Evolutionary conservation across 768 basidiomycete species (phyloP).

Genomic region (Postia placenta): DNA sequence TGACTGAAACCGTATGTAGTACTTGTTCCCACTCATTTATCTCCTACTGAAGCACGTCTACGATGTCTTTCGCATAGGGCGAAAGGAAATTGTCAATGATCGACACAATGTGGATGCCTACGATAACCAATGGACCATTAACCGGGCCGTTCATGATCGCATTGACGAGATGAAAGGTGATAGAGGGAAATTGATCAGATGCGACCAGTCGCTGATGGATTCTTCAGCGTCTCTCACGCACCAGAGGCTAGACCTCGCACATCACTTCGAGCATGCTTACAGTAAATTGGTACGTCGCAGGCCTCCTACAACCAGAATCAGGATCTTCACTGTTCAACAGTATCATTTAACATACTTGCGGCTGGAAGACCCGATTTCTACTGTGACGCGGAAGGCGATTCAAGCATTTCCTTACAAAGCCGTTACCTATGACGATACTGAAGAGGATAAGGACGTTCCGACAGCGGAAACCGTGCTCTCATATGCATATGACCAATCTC

Average conservation of each 20-base stretch:
- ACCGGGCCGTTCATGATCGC: conserved; percentile 18
- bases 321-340: not conserved
- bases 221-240: conserved; percentile 22
- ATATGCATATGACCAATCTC: conserved; percentile 14
- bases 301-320: no score
- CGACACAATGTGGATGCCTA: conserved; percentile 23
- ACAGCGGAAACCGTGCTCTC: conserved; percentile 14
- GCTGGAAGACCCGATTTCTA: no score
- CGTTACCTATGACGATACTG: conserved; percentile 3
- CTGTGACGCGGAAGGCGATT: conserved; percentile 1
- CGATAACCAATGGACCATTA: conserved; percentile 15
- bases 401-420: not conserved
- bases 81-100: conserved; percentile 20
- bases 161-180: conserved; percentile 21
- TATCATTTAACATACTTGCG: conserved; percentile 9
- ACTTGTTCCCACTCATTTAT: conserved; percentile 29
- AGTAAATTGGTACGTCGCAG: conserved; percentile 23
- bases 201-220: no score
- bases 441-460: conserved; percentile 21
- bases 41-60: conserved; percentile 29
- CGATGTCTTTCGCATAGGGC: conserved; percentile 25
- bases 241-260: conserved; percentile 17
- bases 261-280: conserved; percentile 22
- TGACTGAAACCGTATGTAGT: conserved; percentile 15
- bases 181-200: not conserved